phyloP scores from a whole-genome alignment of 179 eudicot genomes.

The Silene noctiflora region DNA sequence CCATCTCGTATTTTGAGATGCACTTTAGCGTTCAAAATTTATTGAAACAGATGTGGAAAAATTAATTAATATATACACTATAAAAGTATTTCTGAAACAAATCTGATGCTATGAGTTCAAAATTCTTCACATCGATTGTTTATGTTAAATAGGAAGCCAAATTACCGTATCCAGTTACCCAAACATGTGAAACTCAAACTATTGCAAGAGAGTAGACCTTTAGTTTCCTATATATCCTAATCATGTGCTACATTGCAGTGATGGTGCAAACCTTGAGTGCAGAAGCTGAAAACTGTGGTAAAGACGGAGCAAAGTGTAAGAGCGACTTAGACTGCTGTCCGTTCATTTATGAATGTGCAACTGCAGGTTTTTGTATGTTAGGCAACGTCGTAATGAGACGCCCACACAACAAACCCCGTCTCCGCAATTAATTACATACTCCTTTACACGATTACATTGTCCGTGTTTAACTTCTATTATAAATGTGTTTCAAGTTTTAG shows the following conservation, averaged over 20 bases:
- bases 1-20: background rate
- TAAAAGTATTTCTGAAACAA: background rate
- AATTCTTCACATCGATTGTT: too few species aligned
- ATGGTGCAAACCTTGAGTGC: background rate
- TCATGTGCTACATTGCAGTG: background rate
- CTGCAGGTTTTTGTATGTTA: slow-evolving; percentile 6
- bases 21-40: background rate
- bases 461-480: background rate
- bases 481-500: too few species aligned
- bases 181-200: too few species aligned
- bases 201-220: background rate
- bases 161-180: too few species aligned
- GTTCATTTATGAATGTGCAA: background rate
- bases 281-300: background rate
- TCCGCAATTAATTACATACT: background rate
- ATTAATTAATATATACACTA: background rate
- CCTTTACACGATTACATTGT: background rate
- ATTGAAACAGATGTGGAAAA: background rate
- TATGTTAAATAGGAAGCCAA: too few species aligned
- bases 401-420: background rate
- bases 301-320: background rate
- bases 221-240: background rate
- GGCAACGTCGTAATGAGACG: background rate
- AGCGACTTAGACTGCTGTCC: slow-evolving; percentile 5
- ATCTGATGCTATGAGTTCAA: background rate